Evolutionary conservation across 192 early-diverging fungal species (phyloP).

Genomic region (Podila horticola): DNA sequence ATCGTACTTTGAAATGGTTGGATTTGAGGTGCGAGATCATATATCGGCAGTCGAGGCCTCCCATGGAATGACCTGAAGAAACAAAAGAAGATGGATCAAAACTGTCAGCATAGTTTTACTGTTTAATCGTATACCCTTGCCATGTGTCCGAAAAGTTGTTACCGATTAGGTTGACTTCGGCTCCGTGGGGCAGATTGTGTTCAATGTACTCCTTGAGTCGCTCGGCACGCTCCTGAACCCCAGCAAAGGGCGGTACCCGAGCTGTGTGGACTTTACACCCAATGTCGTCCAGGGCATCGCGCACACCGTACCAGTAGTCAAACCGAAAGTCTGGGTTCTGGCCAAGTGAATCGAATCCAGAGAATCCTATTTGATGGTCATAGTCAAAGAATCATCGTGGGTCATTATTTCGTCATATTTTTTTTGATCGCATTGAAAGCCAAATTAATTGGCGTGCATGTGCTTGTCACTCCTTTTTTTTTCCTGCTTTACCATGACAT

Average conservation of each 20-base stretch:
- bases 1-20: slow-evolving; percentile 72
- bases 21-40: slow-evolving; percentile 84
- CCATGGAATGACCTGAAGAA: slow-evolving; percentile 82
- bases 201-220: slow-evolving; percentile 74
- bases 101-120: no score
- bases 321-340: slow-evolving; percentile 73
- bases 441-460: slow-evolving; percentile 1
- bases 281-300: slow-evolving; percentile 77
- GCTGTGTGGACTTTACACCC: slow-evolving; percentile 86
- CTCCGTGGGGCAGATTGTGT: slow-evolving; percentile 53
- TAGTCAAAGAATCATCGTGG: not conserved
- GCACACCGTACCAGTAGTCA: slow-evolving; percentile 86
- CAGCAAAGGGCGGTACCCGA: slow-evolving; percentile 67
- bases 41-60: slow-evolving; percentile 94
- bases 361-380: slow-evolving; percentile 62
- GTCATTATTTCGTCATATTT: slow-evolving; percentile 43
- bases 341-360: slow-evolving; percentile 58
- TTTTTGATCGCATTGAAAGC: slow-evolving; percentile 3
- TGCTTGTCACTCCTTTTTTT: not conserved
- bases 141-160: no score
- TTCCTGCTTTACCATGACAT: slow-evolving; percentile 74
- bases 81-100: no score
- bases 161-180: slow-evolving; percentile 83
- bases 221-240: slow-evolving; percentile 79
- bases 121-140: no score